phyloP scores from a whole-genome alignment of 306 rosid genomes.

The Rubus parviflorus region DNA sequence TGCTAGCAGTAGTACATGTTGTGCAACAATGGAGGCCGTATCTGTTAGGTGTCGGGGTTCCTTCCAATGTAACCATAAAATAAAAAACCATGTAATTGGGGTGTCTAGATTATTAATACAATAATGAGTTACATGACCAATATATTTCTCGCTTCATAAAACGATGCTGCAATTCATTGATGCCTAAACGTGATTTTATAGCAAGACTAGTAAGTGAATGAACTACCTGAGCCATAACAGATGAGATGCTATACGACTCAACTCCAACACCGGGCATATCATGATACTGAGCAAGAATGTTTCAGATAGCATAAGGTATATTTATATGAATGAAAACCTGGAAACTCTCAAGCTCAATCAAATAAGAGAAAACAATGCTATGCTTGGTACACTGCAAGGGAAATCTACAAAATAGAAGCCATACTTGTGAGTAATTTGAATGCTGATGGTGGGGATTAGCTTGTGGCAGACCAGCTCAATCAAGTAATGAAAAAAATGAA shows the following conservation, averaged over 20 bases:
- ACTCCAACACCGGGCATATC: not conserved
- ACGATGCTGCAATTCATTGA: not conserved
- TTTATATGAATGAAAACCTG: not conserved
- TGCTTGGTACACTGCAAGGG: not conserved
- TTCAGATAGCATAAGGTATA: not conserved
- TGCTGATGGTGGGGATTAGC: not conserved
- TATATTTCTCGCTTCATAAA: no score
- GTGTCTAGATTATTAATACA: not conserved
- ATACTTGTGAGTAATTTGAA: not conserved
- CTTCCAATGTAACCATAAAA: no score
- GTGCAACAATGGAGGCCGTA: no score
- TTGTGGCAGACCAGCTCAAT: not conserved
- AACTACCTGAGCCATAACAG: not conserved
- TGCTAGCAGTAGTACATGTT: no score
- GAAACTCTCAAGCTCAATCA: not conserved
- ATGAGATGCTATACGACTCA: not conserved
- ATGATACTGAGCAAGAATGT: not conserved
- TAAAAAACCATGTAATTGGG: no score
- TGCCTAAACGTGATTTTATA: not conserved
- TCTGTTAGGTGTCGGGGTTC: no score
- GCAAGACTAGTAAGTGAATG: not conserved
- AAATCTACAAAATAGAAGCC: not conserved
- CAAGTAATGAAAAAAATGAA: conserved; percentile 4
- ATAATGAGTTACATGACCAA: not conserved
- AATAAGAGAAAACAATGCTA: not conserved